Evolutionary conservation across 2,329 filamentous ascomycete genomes (phyloP), one percentile per base, ranked within the genome.

Genomic region (Calonectria naviculata): DNA sequence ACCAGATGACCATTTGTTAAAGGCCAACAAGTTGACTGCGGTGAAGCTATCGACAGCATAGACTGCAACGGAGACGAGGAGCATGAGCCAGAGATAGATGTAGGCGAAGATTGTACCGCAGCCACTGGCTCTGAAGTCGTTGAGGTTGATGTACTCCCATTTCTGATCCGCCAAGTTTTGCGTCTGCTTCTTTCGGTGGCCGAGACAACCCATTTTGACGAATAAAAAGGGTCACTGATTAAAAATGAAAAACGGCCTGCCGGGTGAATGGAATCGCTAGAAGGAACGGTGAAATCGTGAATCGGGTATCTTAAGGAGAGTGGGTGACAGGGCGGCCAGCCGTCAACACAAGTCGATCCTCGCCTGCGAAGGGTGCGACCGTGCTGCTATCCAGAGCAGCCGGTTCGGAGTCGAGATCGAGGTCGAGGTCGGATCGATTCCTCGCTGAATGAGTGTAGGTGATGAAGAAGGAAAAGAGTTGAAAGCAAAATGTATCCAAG

Each of bases 31-130:
- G 74, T 98, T 97, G 84, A 98, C 90, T 73, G 95, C 95, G 5
- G 95, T 98, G 81, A 98, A 98, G 72, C 92, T 95, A 84, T 98
- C 96, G 81, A 97, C 93, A 31, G 88, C 92, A 83, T 98, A 98
- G 75, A 98, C 95, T 52, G 94, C 93, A 61, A 96, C 82, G 4
- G 95, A 97, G 69, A 97, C 87, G 64, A 95, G 68, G 52, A 96
- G 88, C 76, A 95, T 93, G 70, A 97, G 87, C 89, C 93, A 97
- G 63, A 98, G 89, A 84, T 95, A 97, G 78, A 87, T 90, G 82
- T 98, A 98, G 71, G 95, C 95, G 75, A 97, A 88, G 10, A 90
- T 88, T 1, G 93, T 89, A 75, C 93, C 92, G 82, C 93, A 95
- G 17, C 94, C 96, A 34, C 89, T 91, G 3, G 94, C 93, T 81